phyloP scores from a whole-genome alignment of 2,329 filamentous ascomycete genomes.

The Alternaria novae-zelandiae region DNA sequence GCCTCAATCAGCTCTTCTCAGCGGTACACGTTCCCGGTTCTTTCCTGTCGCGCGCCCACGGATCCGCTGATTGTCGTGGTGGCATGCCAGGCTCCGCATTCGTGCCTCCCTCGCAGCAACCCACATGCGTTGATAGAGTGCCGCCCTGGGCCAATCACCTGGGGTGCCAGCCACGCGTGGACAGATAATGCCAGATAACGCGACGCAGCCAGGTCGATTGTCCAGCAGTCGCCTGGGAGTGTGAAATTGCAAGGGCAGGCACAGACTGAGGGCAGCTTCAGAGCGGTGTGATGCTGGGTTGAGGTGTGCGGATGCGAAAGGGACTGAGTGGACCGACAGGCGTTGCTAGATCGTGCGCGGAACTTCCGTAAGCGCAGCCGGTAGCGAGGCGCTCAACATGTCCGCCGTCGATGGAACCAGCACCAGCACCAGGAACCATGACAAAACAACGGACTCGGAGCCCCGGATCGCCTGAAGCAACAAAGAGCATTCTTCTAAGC shows the following conservation, averaged over 20 bases:
- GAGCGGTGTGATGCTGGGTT: slow-evolving; percentile 24
- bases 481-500: not conserved
- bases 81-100: slow-evolving; percentile 16
- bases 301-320: slow-evolving; percentile 20
- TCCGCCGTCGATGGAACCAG: not conserved
- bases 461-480: not conserved
- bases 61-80: slow-evolving; percentile 14
- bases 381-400: slow-evolving; percentile 16
- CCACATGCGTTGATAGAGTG: slow-evolving; percentile 21
- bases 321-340: slow-evolving; percentile 15
- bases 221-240: slow-evolving; percentile 12
- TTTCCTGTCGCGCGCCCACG: slow-evolving; percentile 16
- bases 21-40: slow-evolving; percentile 19
- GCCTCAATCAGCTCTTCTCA: slow-evolving; percentile 21
- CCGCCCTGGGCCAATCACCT: slow-evolving; percentile 31
- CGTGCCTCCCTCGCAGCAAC: slow-evolving; percentile 25
- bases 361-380: slow-evolving; percentile 12
- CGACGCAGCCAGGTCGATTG: slow-evolving; percentile 21
- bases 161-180: slow-evolving; percentile 12
- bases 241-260: slow-evolving; percentile 20
- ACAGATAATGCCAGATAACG: slow-evolving; percentile 31
- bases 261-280: slow-evolving; percentile 16
- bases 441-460: not conserved
- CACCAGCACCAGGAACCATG: slow-evolving; percentile 3
- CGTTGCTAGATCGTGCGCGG: slow-evolving; percentile 12